A percentile compares a stretch with the other conserved stretches of the same genome.
Conservation (phyloP, 352 stramenopile genomes). For the Phytophthora ohioensis region DNA sequence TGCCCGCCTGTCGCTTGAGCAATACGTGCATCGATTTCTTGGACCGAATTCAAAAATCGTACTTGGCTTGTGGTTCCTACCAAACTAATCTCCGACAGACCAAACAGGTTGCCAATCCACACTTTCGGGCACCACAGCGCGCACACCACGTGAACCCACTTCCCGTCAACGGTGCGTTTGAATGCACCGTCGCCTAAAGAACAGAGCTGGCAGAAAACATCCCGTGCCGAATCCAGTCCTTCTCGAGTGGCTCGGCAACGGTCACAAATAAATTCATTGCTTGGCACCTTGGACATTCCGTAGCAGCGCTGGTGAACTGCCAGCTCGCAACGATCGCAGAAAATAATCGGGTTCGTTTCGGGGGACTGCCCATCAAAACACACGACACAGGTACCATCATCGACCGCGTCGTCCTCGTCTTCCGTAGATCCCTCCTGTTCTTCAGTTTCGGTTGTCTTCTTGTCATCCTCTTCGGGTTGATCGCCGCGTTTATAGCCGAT, state of each 20-base stretch:
- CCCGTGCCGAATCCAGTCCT: conserved; percentile 51
- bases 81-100: conserved; percentile 81
- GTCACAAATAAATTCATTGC: conserved; percentile 91
- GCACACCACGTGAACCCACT: conserved; percentile 91
- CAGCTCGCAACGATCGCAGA: conserved; percentile 90
- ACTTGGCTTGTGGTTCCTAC: conserved; percentile 47
- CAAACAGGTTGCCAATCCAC: conserved; percentile 85
- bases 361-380: conserved; percentile 91
- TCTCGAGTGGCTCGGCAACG: conserved; percentile 73
- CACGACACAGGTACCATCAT: conserved; percentile 90
- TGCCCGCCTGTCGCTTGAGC: conserved; percentile 28
- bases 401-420: conserved; percentile 63
- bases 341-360: conserved; percentile 91
- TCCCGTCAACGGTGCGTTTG: conserved; percentile 86
- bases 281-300: conserved; percentile 83
- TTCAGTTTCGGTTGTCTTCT: conserved; percentile 24
- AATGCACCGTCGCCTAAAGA: conserved; percentile 87
- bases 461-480: conserved; percentile 16
- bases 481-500: conserved; percentile 53
- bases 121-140: conserved; percentile 90
- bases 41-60: conserved; percentile 66
- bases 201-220: conserved; percentile 89
- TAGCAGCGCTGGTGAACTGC: conserved; percentile 93
- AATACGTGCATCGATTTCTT: conserved; percentile 61
- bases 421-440: conserved; percentile 35